phyloP scores from a whole-genome alignment of 169 alveolate genomes.

The Plasmodium gonderi region DNA sequence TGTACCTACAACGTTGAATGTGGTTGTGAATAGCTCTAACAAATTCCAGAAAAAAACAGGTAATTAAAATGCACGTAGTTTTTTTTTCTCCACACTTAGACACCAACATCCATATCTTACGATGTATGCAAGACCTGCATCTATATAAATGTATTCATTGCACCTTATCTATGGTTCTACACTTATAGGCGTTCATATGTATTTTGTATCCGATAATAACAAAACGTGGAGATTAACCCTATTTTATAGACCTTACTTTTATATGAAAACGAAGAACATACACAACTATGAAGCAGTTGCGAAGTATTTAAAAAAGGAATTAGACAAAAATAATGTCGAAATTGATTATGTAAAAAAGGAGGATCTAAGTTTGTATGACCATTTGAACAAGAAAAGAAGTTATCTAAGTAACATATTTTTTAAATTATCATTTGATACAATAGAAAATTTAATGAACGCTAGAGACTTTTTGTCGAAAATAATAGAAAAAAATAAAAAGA shows the following conservation, averaged over 20 bases:
- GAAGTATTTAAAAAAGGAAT: slow-evolving; percentile 35
- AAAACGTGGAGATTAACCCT: slow-evolving; percentile 77
- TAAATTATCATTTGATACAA: slow-evolving; percentile 89
- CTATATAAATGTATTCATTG: not conserved
- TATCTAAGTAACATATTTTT: slow-evolving; percentile 81
- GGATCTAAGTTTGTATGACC: slow-evolving; percentile 90
- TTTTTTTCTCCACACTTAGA: no score
- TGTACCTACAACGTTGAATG: slow-evolving; percentile 85
- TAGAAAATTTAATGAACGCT: slow-evolving; percentile 87
- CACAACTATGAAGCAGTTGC: slow-evolving; percentile 82
- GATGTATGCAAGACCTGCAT: no score
- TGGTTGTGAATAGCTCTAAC: slow-evolving; percentile 72
- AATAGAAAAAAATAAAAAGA: slow-evolving; percentile 79
- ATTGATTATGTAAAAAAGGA: slow-evolving; percentile 85
- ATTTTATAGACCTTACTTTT: slow-evolving; percentile 93
- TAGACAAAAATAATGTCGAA: slow-evolving; percentile 58
- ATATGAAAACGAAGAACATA: slow-evolving; percentile 83
- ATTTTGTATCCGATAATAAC: slow-evolving; percentile 67
- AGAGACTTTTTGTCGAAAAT: slow-evolving; percentile 83
- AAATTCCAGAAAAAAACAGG: slow-evolving; percentile 68
- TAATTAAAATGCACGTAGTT: not conserved
- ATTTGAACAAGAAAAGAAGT: slow-evolving; percentile 89
- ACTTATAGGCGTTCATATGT: slow-evolving; percentile 54
- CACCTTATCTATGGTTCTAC: not conserved
- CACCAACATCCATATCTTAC: no score